These are phyloP conservation scores for Myrmaecium sp. DNA, from an alignment of 2,329 filamentous ascomycete genomes.

Conservation along the genomic window DNA sequence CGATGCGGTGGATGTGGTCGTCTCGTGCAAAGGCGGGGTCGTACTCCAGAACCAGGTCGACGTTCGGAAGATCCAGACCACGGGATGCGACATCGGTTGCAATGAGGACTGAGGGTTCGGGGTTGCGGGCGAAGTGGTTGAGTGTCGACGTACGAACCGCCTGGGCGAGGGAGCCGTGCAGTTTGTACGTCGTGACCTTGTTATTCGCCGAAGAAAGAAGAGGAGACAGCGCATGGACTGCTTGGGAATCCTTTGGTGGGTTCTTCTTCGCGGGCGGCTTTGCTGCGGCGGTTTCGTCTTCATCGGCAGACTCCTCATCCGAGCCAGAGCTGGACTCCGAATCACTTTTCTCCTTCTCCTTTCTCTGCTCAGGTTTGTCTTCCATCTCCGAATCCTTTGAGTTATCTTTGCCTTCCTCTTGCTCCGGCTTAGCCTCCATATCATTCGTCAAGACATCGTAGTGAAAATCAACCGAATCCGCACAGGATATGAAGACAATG, in stretches of 20 bases:
- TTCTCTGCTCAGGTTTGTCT: conserved; percentile 16
- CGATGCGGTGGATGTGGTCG: conserved; percentile 88
- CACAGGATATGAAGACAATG: conserved; percentile 92
- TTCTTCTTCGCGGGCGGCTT: conserved; percentile 11
- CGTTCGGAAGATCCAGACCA: conserved; percentile 85
- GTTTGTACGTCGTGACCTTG: conserved; percentile 61
- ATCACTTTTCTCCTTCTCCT: conserved; percentile 10
- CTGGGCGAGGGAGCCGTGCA: conserved; percentile 86
- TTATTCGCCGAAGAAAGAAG: conserved; percentile 63
- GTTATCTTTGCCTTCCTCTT: conserved; percentile 7
- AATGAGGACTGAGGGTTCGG: conserved; percentile 64
- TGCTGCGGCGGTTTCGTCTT: conserved; percentile 7
- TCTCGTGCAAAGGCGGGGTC: conserved; percentile 87
- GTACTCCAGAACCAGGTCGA: conserved; percentile 90
- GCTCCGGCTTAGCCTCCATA: conserved; percentile 5
- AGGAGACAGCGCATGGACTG: conserved; percentile 51
- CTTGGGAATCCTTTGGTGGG: conserved; percentile 20
- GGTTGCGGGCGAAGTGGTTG: conserved; percentile 56
- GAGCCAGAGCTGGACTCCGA: too few relatives aligned
- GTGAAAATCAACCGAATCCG: conserved; percentile 93
- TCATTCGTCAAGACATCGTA: conserved; percentile 58
- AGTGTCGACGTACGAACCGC: conserved; percentile 76
- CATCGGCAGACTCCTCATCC: conserved; percentile 6
- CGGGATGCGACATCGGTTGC: conserved; percentile 93
- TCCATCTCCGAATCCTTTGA: conserved; percentile 4